Base-by-base conservation (phyloP, 2,329 filamentous ascomycete genomes). In the Periconia macrospinosa region DNA sequence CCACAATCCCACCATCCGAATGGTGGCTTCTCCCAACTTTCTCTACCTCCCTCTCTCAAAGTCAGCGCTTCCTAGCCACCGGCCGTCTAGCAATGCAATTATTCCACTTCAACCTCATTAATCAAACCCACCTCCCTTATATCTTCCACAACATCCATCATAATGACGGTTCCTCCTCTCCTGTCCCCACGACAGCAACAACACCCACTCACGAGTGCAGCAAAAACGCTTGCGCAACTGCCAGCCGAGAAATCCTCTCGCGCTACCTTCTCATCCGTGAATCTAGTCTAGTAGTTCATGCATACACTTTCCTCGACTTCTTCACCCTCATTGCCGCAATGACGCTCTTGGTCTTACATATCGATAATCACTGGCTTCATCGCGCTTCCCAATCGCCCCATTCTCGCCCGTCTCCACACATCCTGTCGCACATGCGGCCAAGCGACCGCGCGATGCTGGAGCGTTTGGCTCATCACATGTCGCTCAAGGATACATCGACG, bases 31-130 rank as follows among this genome's bases (percentile, higher is more conserved):
- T 45, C 27, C 40, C 44, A n/a, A 30, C 35, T 23, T 17, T 52
- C 10, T 33, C 37, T 6, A 17, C 10, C 2, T 11, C 33, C 40
- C 33, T n/a, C 2, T 47, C 50, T 7, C 23, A 27, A 1, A 30
- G 44, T 2, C 35, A 47, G 3, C 42, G 42, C 27, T 52, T 52
- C 11, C 44, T 52, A 15, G 19, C 23, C 14, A 47, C 50, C 27
- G 42, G 20, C 2, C 50, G 40, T 15, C 23, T 52, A 2, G 50
- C 43, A n/a, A 33, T 35, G 13, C 50, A 47, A 19, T 7, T 52
- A 2, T 27, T 47, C 8, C 50, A 52, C n/a, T 52, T 47, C 23
- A 52, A 52, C 23, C 45, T 52, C 35, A 52, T 52, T 37, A 52
- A 43, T 27, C 50, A 52, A 30, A 44, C 50, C 8, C 50, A 52